These are phyloP conservation scores for Fragosphaeria purpurea DNA, from an alignment of 2,329 filamentous ascomycete genomes.

Conservation along the genomic window DNA sequence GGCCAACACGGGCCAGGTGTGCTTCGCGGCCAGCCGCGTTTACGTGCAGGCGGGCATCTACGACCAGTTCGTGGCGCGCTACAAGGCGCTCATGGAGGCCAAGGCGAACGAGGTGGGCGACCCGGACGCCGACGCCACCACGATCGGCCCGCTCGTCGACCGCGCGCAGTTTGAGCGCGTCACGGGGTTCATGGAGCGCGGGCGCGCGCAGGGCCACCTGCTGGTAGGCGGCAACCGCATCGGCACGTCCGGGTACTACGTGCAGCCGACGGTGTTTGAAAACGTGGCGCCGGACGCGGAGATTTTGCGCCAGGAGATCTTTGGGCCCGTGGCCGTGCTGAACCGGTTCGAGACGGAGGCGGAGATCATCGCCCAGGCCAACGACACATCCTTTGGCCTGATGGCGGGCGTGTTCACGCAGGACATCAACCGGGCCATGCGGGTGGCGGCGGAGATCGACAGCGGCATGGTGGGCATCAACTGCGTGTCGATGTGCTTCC, in stretches of 20 bases:
- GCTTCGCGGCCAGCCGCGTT: slow-evolving; percentile 62
- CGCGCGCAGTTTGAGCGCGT: slow-evolving; percentile 37
- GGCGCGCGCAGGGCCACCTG: slow-evolving; percentile 25
- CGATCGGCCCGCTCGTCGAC: slow-evolving; percentile 48
- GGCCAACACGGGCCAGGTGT: slow-evolving; percentile 63
- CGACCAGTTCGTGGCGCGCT: slow-evolving; percentile 44
- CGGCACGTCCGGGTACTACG: slow-evolving; percentile 24
- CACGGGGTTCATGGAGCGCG: slow-evolving; percentile 32
- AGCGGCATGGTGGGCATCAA: slow-evolving; percentile 65
- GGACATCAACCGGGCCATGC: slow-evolving; percentile 53
- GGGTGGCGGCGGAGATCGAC: slow-evolving; percentile 45
- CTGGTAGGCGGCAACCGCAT: slow-evolving; percentile 28
- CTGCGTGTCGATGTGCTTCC: slow-evolving; percentile 27
- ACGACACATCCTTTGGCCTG: slow-evolving; percentile 38
- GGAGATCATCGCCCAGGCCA: slow-evolving; percentile 43
- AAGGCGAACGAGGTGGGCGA: slow-evolving; percentile 48
- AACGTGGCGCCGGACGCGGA: slow-evolving; percentile 29
- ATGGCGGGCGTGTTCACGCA: slow-evolving; percentile 47
- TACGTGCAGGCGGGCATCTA: slow-evolving; percentile 56
- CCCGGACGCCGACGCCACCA: slow-evolving; percentile 46
- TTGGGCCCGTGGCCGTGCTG: slow-evolving; percentile 46
- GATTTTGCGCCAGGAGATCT: slow-evolving; percentile 45
- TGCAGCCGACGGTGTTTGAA: slow-evolving; percentile 29
- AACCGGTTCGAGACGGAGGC: slow-evolving; percentile 46
- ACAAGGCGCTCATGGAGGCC: slow-evolving; percentile 50